Base-by-base conservation (phyloP, 495 filamentous ascomycete species). In the Paragyromitra xinjiangensis region DNA sequence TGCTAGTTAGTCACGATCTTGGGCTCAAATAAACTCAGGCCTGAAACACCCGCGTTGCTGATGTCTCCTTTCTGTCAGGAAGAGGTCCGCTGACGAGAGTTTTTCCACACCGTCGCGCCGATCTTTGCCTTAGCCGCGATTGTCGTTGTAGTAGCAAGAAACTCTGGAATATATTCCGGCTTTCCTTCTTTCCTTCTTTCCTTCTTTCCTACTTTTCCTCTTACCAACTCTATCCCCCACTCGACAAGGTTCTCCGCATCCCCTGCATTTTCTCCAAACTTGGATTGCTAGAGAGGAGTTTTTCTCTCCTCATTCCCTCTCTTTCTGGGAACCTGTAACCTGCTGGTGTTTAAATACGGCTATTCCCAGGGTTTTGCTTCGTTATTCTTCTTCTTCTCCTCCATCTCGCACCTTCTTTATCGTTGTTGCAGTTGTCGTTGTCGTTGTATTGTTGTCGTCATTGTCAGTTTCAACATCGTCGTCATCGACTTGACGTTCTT, bases 161-260 rank as follows among this genome's bases (percentile, higher is more conserved):
- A 69, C 24, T 55, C 45, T 62, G 34, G 26, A 48, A 50, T 63
- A 71, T 71, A 62, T 71, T 63, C 68, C 29, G 56, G 56, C 56
- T 51, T 59, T 34, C 44, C 22, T 62, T 62, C 34, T 62, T 40
- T 39, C 51, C 19, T 55, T 19, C 51, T 55, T 22, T 22, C 29
- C 56, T 37, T 16, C 26, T 24, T 34, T 37, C 24, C 19, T 26
- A 26, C 19, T 58, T 9, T 34, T 48, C 44, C 44, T 4, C 44
- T 48, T 48, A 48, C 44, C 44, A 48, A 48, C 16, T 12, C 12
- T 48, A 48, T 66, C 50, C 66, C 66, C 67, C 40, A 59, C 67
- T 42, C 22, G 16, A 62, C 68, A 16, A 40, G 42, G 24, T 70
- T 70, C 68, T 70, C 68, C 44, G 68, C 66, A 24, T 71, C 62